Evolutionary conservation across 1,284 basidiomycete species (phyloP), one percentile per base, ranked within the genome.

Genomic region (Takashimella koratensis): DNA sequence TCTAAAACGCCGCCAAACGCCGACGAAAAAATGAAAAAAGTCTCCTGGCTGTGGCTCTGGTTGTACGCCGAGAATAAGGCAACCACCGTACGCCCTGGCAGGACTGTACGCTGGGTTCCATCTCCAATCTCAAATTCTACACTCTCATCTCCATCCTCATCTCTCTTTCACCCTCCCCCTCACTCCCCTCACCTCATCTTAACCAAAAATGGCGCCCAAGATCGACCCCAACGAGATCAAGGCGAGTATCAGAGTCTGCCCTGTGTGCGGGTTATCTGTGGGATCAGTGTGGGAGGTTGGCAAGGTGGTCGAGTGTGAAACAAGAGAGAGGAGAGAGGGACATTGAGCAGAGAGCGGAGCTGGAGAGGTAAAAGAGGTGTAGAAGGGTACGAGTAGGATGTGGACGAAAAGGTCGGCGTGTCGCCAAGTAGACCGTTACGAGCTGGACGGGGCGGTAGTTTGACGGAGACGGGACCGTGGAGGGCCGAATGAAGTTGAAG

Each of bases 201-300:
- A 53, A n/a, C n/a, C n/a, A 54, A 58, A 64, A 56, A 75, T 75
- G 74, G 67, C 74, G 57, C 76, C 76, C 65, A 77, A 77, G 68
- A 63, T 76, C 70, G 76, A 77, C 75, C 76, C 75, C 59, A 71
- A 59, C 51, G 75, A 76, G 59, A 63, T 76, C 66, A 76, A 75
- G 75, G 74, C 73, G 60, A 52, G 70, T 63, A 24, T 22, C 27
- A 24, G 22, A 36, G 20, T 22, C 42, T n/a, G 30, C 30, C 30
- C 10, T n/a, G 30, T n/a, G 30, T 39, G 8, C 45, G 39, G 40
- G 23, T 24, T 30, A 13, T 30, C 13, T 44, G 23, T 46, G 12
- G 11, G 44, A n/a, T 10, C 36, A 45, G 25, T 25, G 21, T 41
- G 30, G 19, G 40, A 45, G 11, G 16, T 26, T 22, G 47, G 40